Evolutionary conservation across 257 asterid genomes (phyloP), one percentile per base, ranked within the genome.

Genomic region (Penstemon barbatus): DNA sequence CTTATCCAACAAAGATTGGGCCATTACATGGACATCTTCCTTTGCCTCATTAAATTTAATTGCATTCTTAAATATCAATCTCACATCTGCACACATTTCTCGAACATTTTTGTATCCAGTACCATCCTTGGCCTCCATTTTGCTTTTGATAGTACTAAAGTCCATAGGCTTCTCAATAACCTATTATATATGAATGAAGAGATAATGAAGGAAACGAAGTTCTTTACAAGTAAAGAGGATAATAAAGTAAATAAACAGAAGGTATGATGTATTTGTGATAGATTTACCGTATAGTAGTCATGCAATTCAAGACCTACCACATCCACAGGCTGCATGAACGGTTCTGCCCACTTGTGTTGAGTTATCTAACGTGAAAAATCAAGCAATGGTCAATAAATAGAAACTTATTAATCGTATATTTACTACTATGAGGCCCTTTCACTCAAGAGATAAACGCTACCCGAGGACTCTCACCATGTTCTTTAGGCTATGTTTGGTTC

Each of bases 111-210:
- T 87, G 71, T 89, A 92, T 41, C 91, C 98, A 77, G 75, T 69
- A 70, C 85, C 93, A 80, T 86, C 97, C 76, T 84, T 84, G 65
- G 86, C 91, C 84, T 92, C 97, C 96, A 92, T 92, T 81, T 88
- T 89, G 78, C 77, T 79, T 77, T 78, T 82, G 70, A 92, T 76
- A 43, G 98, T 89, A 78, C 96, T 87, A 73, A 92, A 92, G 77
- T 92, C 98, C 97, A 92, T 89, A 45, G 98, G 98, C 84, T 89
- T 92, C 83, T 89, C 91, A 77, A 92, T 92, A 69, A 92, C 91
- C 98, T 92, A 74, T 25, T 25, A 1, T 25, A 25, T 25, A 25
- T 1, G 33, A 25, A 25, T 25, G 36, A 48, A n/a, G 54, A 19
- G 33, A 46, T 18, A 63, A 63, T 10, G 46, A 38, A 59, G 19